A percentile compares a stretch with the other conserved stretches of the same genome.
These are phyloP conservation scores for Arctium minus DNA, from an alignment of 129 eudicot species.

Conservation along the genomic window DNA sequence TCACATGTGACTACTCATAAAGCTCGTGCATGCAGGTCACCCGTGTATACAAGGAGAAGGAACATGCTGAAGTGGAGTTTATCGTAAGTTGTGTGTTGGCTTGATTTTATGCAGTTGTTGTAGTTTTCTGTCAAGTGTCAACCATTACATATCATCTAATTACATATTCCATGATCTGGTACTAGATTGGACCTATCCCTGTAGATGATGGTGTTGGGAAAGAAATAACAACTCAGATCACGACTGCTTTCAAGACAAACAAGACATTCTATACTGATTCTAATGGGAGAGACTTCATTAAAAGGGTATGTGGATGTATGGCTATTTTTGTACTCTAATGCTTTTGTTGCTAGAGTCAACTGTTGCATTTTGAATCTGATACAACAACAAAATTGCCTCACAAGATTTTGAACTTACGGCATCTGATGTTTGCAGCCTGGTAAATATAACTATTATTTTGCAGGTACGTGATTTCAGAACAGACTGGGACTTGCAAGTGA, in stretches of 20 bases:
- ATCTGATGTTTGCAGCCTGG: slow-evolving; percentile 17
- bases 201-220: slow-evolving; percentile 88
- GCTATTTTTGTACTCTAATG: not conserved
- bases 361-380: not conserved
- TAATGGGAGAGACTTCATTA: slow-evolving; percentile 90
- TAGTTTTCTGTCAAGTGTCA: not conserved
- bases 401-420: not conserved
- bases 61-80: slow-evolving; percentile 92
- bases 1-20: not conserved
- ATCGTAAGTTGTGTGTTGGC: slow-evolving; percentile 46
- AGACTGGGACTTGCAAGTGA: slow-evolving; percentile 85
- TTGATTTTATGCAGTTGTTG: not conserved
- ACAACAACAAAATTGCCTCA: not conserved
- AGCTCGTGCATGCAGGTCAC: slow-evolving; percentile 58
- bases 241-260: slow-evolving; percentile 65
- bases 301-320: slow-evolving; percentile 53
- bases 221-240: slow-evolving; percentile 72
- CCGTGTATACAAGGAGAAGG: slow-evolving; percentile 86
- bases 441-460: slow-evolving; percentile 21
- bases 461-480: slow-evolving; percentile 76
- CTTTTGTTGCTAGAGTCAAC: not conserved
- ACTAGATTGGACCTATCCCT: slow-evolving; percentile 97
- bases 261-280: slow-evolving; percentile 87
- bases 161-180: slow-evolving; percentile 10
- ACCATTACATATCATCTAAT: slow-evolving; percentile 1